These are phyloP conservation scores for Aspergillus tamarii DNA, from an alignment of 2,329 filamentous ascomycete species.

Conservation along the genomic window DNA sequence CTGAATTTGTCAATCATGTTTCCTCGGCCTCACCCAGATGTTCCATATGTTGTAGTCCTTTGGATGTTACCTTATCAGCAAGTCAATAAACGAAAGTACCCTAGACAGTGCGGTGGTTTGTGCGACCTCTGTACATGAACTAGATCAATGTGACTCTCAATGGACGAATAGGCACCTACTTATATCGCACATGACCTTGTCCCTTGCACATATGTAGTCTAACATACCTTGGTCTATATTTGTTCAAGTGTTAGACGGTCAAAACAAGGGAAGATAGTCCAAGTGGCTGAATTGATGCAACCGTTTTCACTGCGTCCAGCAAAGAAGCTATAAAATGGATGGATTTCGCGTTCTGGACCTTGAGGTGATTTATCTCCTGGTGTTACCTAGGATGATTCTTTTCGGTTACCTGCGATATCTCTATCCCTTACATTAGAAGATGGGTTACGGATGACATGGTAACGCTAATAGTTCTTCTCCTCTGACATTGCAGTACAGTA, in stretches of 20 bases:
- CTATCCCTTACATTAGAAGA: neutral
- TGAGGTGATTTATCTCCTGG: neutral
- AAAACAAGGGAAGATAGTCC: neutral
- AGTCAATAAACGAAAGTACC: neutral
- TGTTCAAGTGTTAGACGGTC: neutral
- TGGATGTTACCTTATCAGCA: neutral
- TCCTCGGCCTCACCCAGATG: neutral
- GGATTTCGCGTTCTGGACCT: neutral
- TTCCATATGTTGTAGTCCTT: neutral
- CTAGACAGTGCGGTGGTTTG: neutral
- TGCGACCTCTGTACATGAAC: neutral
- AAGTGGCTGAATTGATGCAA: neutral
- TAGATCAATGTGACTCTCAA: neutral
- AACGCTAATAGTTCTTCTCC: neutral
- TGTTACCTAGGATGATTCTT: neutral
- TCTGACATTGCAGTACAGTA: neutral
- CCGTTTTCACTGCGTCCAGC: neutral
- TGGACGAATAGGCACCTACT: neutral
- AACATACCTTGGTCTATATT: neutral
- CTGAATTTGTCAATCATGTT: neutral
- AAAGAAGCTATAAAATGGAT: neutral
- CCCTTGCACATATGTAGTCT: neutral
- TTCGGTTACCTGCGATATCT: neutral
- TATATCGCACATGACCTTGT: neutral
- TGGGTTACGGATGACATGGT: neutral